These are phyloP conservation scores for Didymella segeticola DNA, from an alignment of 2,329 filamentous ascomycete genomes.

Conservation along the genomic window DNA sequence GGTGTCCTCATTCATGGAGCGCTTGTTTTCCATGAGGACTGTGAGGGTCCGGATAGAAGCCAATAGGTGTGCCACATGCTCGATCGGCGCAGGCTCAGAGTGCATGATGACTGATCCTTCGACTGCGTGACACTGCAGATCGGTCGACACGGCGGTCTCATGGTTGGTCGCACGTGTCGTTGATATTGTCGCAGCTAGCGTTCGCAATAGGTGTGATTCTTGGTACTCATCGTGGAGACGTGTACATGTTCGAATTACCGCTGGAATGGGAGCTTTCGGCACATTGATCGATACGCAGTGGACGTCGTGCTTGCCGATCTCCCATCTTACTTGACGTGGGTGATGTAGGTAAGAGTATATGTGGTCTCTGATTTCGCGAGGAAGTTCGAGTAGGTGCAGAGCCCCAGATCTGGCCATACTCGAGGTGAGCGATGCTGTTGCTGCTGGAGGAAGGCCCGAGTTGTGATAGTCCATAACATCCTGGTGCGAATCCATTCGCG, in stretches of 20 bases:
- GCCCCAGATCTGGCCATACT: background rate
- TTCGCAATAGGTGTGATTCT: constrained; percentile 2
- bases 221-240: constrained; percentile 13
- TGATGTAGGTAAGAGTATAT: constrained; percentile 16
- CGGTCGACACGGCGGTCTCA: constrained; percentile 6
- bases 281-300: constrained; percentile 9
- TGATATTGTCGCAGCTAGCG: constrained; percentile 3
- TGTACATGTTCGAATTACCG: constrained; percentile 12
- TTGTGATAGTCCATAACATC: background rate
- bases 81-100: constrained; percentile 1
- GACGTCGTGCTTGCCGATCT: constrained; percentile 9
- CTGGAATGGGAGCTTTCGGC: constrained; percentile 1
- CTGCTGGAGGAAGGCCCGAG: background rate
- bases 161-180: constrained; percentile 13
- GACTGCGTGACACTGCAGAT: constrained; percentile 14
- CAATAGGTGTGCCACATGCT: constrained; percentile 8
- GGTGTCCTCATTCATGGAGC: constrained; percentile 9
- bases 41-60: constrained; percentile 5
- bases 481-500: constrained; percentile 17
- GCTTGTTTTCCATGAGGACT: constrained; percentile 7
- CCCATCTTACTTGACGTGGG: constrained; percentile 3
- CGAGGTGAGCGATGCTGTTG: background rate
- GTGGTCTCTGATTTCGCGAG: constrained; percentile 16
- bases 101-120: constrained; percentile 9
- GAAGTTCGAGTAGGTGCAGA: constrained; percentile 8